Base-by-base conservation (phyloP, 768 basidiomycete species). In the Goffeauzyma gilvescens region DNA sequence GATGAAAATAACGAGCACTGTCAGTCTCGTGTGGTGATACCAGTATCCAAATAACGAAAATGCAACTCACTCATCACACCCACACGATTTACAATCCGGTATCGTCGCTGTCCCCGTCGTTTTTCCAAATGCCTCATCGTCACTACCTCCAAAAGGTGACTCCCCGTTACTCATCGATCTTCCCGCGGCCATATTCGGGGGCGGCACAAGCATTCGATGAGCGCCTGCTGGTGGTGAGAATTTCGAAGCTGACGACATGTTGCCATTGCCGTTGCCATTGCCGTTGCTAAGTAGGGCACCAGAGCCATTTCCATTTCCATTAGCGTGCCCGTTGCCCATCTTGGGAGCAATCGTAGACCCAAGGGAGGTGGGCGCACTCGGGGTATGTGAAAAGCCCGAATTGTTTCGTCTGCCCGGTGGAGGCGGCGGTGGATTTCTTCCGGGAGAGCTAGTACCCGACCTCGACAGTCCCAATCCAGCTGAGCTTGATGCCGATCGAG, bases 301-400 rank as follows among this genome's bases (percentile, higher is more conserved):
- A 37, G 52, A 36, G 45, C 32, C 10, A 45, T 30, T 25, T 63
- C 58, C 20, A 56, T 58, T 17, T 72, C 66, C 32, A 71, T 68
- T 5, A 76, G 73, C 58, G 72, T 76, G 46, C 49, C 42, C 33
- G 33, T 53, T 41, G 49, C 14, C 40, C 41, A 30, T 25, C 34
- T 51, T 13, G 42, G 50, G 22, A 46, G 45, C 20, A 42, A 12
- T 43, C 40, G 13, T 3, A 27, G 42, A 2, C 46, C 48, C 14
- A 45, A 48, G 6, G 50, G 50, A 1, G 46, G 51, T 7, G 43
- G 38, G n/a, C 44, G 25, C 22, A 34, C 35, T 13, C 14, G 44
- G n/a, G 28, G 28, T n/a, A 30, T 9, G n/a, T 30, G 28, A 30
- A 30, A n/a, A 9, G 28, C 9, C 8, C 8, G 33, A 34, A 18